Evolutionary conservation across 352 stramenopile species (phyloP).

Genomic region (Phytophthora hybrid): DNA sequence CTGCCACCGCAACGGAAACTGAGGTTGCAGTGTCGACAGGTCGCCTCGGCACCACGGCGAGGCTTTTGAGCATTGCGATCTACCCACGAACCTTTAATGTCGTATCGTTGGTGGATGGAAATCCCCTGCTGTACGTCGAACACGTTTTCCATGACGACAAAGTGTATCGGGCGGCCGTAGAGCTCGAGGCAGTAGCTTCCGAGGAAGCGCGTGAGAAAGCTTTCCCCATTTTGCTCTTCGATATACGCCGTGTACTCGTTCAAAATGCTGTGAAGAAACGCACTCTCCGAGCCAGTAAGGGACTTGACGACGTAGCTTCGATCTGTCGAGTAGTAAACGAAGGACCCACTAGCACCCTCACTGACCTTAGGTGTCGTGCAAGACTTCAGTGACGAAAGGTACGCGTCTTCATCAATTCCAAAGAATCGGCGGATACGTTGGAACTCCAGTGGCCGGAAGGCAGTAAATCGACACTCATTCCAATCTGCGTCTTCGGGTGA

Average conservation of each 20-base stretch:
- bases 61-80: conserved; percentile 77
- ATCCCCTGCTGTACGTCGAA: conserved; percentile 83
- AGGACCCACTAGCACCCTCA: conserved; percentile 81
- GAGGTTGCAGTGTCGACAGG: conserved; percentile 77
- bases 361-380: conserved; percentile 82
- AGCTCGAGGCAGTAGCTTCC: conserved; percentile 85
- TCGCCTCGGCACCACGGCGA: conserved; percentile 62
- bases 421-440: conserved; percentile 59
- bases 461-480: conserved; percentile 71
- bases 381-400: conserved; percentile 61
- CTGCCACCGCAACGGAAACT: conserved; percentile 62
- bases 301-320: conserved; percentile 88
- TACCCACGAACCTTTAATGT: conserved; percentile 91
- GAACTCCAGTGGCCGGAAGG: conserved; percentile 65
- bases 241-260: conserved; percentile 74
- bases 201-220: conserved; percentile 84
- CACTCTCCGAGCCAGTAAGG: conserved; percentile 61
- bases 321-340: conserved; percentile 87
- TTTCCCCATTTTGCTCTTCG: conserved; percentile 50
- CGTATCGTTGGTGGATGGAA: conserved; percentile 85
- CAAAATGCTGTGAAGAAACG: conserved; percentile 76
- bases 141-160: conserved; percentile 92
- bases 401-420: conserved; percentile 63
- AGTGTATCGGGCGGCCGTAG: conserved; percentile 77
- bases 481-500: conserved; percentile 46